Evolutionary conservation across 1,139 yeast species (phyloP), one percentile per base, ranked within the genome.

Genomic region (Arxiozyma bovina): DNA sequence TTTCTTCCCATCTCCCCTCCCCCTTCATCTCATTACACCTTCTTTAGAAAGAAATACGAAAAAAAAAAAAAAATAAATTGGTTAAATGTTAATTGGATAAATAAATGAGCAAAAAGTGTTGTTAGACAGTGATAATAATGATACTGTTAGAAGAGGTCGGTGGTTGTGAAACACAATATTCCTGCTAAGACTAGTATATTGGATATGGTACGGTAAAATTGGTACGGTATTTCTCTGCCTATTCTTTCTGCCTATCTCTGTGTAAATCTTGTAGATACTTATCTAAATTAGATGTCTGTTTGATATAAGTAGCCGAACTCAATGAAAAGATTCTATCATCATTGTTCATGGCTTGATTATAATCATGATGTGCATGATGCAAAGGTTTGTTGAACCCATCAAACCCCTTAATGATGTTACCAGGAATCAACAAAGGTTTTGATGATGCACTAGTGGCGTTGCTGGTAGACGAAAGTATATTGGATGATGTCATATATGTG

Each of bases 391-490:
- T 76, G 67, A 87, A 87, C 63, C 82, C 85, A 56, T 91, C 97
- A 66, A 90, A 91, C 0, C 98, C 98, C 61, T 85, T 85, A 41
- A 90, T 87, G 41, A 93, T 85, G 67, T 89, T 89, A 0, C 96
- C 96, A 55, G 82, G 52, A 15, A 53, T 47, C 11, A 42, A 40
- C 20, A 46, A 23, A 23, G 52, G 55, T 49, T 53, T 52, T 7
- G 42, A 22, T 4, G 52, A 40, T 15, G 49, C 20, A 38, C 48
- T 42, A 34, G 42, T 46, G 5, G 48, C 42, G 4, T 42, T 23
- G 25, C 42, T 46, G 1, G 43, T 46, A 17, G 49, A 34, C 11
- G 40, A 15, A 34, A 34, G 40, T 15, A 34, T 15, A 15, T 15
- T 46, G 9, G 22, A 30, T 61, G 76, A 62, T 65, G 60, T 49